Conservation (phyloP, 148 eudicot genomes). For the Arbutus unedo region DNA sequence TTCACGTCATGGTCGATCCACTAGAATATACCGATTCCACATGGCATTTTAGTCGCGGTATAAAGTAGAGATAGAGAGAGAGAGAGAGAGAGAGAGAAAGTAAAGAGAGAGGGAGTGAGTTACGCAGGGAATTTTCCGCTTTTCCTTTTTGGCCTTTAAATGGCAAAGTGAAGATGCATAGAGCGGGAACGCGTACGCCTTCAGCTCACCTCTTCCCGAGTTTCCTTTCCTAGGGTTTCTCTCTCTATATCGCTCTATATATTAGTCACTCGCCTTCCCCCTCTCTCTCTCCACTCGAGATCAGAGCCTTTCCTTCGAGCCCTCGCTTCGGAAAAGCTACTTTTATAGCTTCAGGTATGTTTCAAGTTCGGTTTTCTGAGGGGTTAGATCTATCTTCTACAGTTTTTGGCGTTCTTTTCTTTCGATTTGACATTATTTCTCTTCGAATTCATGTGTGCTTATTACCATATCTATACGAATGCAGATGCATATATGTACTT, state of each 20-base stretch:
- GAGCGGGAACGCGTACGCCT: conserved; percentile 5
- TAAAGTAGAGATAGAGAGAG: not conserved
- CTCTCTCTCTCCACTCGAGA: conserved; percentile 6
- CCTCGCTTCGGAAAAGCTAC: not conserved
- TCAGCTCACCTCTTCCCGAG: not conserved
- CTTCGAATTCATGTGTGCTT: not conserved
- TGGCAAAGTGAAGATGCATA: not conserved
- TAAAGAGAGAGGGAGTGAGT: not conserved
- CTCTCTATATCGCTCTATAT: not conserved
- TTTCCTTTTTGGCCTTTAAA: not conserved
- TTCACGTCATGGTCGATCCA: not conserved
- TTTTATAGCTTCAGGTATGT: conserved; percentile 14
- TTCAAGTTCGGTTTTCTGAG: not conserved
- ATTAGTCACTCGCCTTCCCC: no score
- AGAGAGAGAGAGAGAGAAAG: not conserved
- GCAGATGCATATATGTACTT: not conserved
- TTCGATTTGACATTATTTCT: not conserved
- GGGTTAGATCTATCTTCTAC: not conserved
- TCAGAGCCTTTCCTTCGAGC: not conserved
- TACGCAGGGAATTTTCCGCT: not conserved
- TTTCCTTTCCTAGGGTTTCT: not conserved
- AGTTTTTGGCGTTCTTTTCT: not conserved
- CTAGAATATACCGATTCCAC: not conserved
- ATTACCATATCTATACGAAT: not conserved
- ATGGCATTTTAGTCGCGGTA: not conserved